Evolutionary conservation across 805 yeast genomes (phyloP).

Genomic region (Candida caryicola): DNA sequence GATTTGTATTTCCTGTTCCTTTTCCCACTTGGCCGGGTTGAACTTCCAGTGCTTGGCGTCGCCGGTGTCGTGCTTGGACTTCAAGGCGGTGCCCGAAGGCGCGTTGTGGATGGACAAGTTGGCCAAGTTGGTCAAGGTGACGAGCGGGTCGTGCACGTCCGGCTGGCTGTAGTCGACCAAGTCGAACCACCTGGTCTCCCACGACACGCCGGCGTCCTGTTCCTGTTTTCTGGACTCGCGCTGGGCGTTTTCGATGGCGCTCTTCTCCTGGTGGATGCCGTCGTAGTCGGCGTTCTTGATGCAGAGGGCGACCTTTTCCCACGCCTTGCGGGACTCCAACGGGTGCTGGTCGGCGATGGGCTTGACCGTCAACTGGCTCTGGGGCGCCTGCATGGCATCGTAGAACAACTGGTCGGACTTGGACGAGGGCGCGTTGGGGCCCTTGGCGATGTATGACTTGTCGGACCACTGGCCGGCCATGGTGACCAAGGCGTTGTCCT

Average conservation of each 20-base stretch:
- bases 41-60: conserved; percentile 71
- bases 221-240: conserved; percentile 79
- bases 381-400: conserved; percentile 51
- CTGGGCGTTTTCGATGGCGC: conserved; percentile 78
- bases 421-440: conserved; percentile 44
- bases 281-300: conserved; percentile 73
- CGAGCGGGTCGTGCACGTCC: conserved; percentile 27
- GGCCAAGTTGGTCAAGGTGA: conserved; percentile 43
- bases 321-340: conserved; percentile 84
- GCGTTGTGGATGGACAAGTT: conserved; percentile 60
- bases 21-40: conserved; percentile 49
- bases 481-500: conserved; percentile 69
- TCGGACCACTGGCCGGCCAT: conserved; percentile 94
- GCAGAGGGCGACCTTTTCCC: conserved; percentile 88
- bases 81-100: conserved; percentile 61
- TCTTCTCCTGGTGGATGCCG: conserved; percentile 69
- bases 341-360: conserved; percentile 78
- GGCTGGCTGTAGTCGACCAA: conserved; percentile 25
- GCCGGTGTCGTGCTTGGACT: conserved; percentile 53
- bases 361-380: conserved; percentile 66
- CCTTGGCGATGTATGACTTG: conserved; percentile 60
- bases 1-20: conserved; percentile 65
- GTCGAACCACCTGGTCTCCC: conserved; percentile 86
- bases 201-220: conserved; percentile 54
- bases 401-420: conserved; percentile 54